Evolutionary conservation across 2,329 filamentous ascomycete species (phyloP).

Genomic region (Lasiodiplodia hormozganensis): DNA sequence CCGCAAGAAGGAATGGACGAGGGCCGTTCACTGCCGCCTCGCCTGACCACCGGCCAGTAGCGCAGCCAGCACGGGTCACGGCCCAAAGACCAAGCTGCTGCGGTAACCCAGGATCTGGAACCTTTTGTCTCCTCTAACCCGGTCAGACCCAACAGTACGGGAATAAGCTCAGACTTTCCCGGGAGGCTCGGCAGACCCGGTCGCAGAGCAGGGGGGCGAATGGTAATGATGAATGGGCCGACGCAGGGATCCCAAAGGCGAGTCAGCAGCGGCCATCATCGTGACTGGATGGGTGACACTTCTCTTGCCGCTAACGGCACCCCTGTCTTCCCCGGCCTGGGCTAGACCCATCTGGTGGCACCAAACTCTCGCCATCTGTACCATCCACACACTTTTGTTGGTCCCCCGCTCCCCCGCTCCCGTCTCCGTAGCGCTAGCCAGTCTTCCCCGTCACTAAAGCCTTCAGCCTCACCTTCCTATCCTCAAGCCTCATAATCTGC

Average conservation of each 20-base stretch:
- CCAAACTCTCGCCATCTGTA: neutral
- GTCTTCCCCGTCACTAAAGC: neutral
- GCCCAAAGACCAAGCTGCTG: too few species aligned
- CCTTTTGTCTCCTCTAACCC: neutral
- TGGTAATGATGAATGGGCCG: neutral
- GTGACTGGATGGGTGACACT: neutral
- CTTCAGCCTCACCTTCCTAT: conserved; percentile 2
- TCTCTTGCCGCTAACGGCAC: neutral
- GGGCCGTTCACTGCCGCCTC: neutral
- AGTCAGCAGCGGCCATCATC: neutral
- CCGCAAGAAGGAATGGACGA: conserved; percentile 1
- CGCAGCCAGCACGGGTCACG: neutral
- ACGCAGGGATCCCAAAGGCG: neutral
- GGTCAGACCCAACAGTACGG: neutral
- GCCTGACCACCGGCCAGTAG: neutral
- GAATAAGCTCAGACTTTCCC: neutral
- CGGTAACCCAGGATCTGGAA: neutral
- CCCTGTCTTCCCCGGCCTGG: conserved; percentile 11
- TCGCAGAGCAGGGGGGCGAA: neutral
- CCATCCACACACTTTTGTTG: neutral
- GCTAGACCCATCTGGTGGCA: conserved; percentile 6
- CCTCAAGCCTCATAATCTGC: neutral
- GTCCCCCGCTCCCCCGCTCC: neutral
- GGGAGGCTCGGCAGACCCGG: neutral
- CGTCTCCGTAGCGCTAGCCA: neutral